Percentiles rank a stretch among this genome's conserved stretches.
phyloP scores from a whole-genome alignment of 768 basidiomycete species.

The Leucocoprinus birnbaumii region DNA sequence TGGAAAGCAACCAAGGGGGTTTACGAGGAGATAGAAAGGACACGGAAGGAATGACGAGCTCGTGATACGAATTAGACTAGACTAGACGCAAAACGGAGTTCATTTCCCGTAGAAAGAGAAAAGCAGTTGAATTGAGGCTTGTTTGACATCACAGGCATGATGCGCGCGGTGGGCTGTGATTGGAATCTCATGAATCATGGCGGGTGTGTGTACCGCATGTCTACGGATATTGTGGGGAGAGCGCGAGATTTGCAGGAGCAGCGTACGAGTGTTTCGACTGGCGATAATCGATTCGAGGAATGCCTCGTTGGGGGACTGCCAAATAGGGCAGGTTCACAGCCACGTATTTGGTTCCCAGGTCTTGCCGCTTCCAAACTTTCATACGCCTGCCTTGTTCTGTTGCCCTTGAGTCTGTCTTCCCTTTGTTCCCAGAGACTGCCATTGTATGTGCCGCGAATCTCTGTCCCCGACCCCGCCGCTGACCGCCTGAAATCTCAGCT shows the following conservation, averaged over 20 bases:
- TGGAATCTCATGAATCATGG: conserved; percentile 3
- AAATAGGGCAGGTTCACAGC: conserved; percentile 2
- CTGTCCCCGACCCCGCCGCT: neutral
- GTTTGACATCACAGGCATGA: conserved; percentile 8
- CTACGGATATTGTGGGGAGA: neutral
- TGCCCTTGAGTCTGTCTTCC: neutral
- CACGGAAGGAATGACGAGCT: neutral
- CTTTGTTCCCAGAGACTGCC: neutral
- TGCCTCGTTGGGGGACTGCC: neutral
- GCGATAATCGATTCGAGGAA: conserved; percentile 9
- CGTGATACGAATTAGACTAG: neutral
- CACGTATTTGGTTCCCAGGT: conserved; percentile 12
- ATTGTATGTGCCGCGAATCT: neutral
- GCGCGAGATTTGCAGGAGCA: neutral
- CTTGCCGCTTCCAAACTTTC: conserved; percentile 6
- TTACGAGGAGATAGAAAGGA: conserved; percentile 22
- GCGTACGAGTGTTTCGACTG: neutral
- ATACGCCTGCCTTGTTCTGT: conserved; percentile 4
- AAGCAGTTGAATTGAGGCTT: neutral
- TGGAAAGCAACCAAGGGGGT: conserved; percentile 29
- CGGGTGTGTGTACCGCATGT: conserved; percentile 1
- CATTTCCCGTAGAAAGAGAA: neutral
- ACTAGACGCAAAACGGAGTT: neutral
- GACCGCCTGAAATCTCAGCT: neutral
- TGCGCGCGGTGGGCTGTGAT: conserved; percentile 2